These are phyloP conservation scores for Phlegmacium glaucopus DNA, from an alignment of 768 basidiomycete genomes.

Conservation along the genomic window DNA sequence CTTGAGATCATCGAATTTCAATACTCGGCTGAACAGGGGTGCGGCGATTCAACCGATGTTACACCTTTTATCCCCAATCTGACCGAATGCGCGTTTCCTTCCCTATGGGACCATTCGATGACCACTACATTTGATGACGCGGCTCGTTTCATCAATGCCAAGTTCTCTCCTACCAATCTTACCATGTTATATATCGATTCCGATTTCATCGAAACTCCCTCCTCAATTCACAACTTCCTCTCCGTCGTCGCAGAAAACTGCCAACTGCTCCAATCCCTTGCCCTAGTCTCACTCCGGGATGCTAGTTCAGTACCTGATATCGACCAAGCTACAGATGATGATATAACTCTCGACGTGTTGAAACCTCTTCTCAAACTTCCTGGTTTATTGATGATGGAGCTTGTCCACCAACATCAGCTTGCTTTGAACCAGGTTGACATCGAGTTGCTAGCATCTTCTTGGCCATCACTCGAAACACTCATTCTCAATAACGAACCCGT, in stretches of 20 bases:
- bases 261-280: slow-evolving; percentile 41
- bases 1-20: slow-evolving; percentile 52
- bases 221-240: slow-evolving; percentile 40
- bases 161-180: slow-evolving; percentile 46
- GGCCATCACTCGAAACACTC: slow-evolving; percentile 42
- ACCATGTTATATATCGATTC: slow-evolving; percentile 52
- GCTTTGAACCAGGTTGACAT: slow-evolving; percentile 39
- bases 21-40: slow-evolving; percentile 45
- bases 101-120: slow-evolving; percentile 48
- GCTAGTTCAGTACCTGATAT: slow-evolving; percentile 3
- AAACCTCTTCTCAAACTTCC: slow-evolving; percentile 33
- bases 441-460: slow-evolving; percentile 40
- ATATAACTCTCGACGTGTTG: slow-evolving; percentile 29
- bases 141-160: slow-evolving; percentile 38
- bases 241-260: slow-evolving; percentile 44
- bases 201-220: slow-evolving; percentile 38
- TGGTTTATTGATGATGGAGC: slow-evolving; percentile 30
- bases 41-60: slow-evolving; percentile 42
- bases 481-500: slow-evolving; percentile 46
- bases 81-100: slow-evolving; percentile 48
- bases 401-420: slow-evolving; percentile 37
- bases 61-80: slow-evolving; percentile 40
- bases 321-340: slow-evolving; percentile 18
- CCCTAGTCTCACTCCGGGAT: slow-evolving; percentile 33
- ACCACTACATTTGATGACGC: slow-evolving; percentile 43